phyloP scores from a whole-genome alignment of 1,139 yeast genomes.

The Saccharomyces hybrid region DNA sequence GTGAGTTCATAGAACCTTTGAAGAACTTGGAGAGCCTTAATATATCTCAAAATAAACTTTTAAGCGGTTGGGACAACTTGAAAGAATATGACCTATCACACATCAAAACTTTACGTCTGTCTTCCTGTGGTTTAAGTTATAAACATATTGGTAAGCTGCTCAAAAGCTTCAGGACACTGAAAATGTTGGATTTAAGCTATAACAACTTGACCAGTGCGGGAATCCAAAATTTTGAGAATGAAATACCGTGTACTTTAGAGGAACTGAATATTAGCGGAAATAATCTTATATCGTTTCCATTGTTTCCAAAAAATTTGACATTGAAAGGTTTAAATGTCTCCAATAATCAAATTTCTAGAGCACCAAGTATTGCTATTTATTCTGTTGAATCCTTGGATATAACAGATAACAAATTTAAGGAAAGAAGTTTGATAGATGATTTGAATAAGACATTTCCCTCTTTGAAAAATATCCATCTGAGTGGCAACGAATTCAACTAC shows the following conservation, averaged over 20 bases:
- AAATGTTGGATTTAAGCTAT: constrained; percentile 3
- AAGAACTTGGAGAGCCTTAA: constrained; percentile 40
- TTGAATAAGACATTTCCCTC: constrained; percentile 34
- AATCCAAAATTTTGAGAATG: not conserved
- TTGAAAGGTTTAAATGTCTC: constrained; percentile 40
- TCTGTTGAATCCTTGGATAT: constrained; percentile 35
- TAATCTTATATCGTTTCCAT: not conserved
- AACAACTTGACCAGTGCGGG: not conserved
- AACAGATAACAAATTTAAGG: constrained; percentile 38
- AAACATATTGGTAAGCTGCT: constrained; percentile 22
- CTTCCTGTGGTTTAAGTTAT: constrained; percentile 33
- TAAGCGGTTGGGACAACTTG: constrained; percentile 5
- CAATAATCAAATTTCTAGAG: constrained; percentile 34
- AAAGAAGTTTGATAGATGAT: constrained; percentile 46
- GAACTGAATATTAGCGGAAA: constrained; percentile 8
- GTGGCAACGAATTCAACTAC: constrained; percentile 29
- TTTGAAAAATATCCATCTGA: not conserved
- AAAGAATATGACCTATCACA: constrained; percentile 4
- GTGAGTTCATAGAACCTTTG: constrained; percentile 35
- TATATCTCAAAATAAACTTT: constrained; percentile 58
- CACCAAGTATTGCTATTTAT: constrained; percentile 8
- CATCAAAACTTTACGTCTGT: constrained; percentile 31
- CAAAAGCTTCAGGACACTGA: not conserved
- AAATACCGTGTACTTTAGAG: constrained; percentile 29
- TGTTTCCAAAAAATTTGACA: not conserved